Evolutionary conservation across 495 filamentous ascomycete genomes (phyloP).

Genomic region (Penicillium pulvis): DNA sequence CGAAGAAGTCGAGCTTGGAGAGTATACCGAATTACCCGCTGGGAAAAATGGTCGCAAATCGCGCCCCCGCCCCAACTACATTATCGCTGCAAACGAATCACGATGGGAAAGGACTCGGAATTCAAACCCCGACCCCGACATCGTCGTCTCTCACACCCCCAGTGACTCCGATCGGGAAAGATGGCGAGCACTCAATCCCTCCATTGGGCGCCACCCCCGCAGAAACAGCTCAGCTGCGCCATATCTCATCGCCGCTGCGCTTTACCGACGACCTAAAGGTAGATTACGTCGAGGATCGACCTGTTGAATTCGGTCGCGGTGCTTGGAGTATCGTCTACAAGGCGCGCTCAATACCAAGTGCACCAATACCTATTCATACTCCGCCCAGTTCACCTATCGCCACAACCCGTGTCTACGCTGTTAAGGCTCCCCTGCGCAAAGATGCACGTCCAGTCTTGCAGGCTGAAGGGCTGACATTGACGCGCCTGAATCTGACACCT

Average conservation of each 20-base stretch:
- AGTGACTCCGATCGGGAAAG: conserved; percentile 38
- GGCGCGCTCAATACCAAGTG: conserved; percentile 27
- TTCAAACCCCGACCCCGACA: conserved; percentile 13
- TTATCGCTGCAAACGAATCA: conserved; percentile 35
- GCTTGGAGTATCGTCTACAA: conserved; percentile 65
- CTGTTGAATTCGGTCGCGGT: conserved; percentile 55
- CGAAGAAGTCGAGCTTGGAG: neutral
- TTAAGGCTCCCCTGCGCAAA: conserved; percentile 54
- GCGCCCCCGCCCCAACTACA: conserved; percentile 23
- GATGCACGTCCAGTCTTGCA: conserved; percentile 53
- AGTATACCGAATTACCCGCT: neutral
- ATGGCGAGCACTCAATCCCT: conserved; percentile 14
- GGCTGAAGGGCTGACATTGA: conserved; percentile 55
- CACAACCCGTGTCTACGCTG: conserved; percentile 45
- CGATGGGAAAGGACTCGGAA: conserved; percentile 14
- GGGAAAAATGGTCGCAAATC: neutral
- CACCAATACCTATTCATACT: conserved; percentile 24
- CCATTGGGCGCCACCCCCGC: conserved; percentile 1
- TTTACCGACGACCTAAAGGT: conserved; percentile 43
- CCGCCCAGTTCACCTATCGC: conserved; percentile 52
- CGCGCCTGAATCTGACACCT: conserved; percentile 43
- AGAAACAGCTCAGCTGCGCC: conserved; percentile 9
- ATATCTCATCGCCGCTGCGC: conserved; percentile 20
- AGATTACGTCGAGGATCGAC: conserved; percentile 27
- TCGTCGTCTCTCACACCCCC: conserved; percentile 37